Base-by-base conservation (phyloP, 2,329 filamentous ascomycete species). In the Knufia petricola region DNA sequence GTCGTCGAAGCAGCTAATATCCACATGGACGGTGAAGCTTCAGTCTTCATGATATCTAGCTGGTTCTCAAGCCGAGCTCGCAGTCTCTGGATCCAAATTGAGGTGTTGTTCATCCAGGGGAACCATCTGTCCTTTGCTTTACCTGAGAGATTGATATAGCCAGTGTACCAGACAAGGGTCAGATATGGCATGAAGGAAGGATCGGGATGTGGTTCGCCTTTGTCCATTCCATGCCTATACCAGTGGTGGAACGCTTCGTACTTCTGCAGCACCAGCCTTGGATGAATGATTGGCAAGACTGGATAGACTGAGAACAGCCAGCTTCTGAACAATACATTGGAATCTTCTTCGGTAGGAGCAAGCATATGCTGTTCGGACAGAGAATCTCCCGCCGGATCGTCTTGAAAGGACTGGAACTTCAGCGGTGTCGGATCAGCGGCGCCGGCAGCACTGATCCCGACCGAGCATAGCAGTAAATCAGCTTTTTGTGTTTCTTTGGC, bases 141-240 rank as follows among this genome's bases (percentile, higher is more conserved):
- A 3, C 66, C 59, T 0, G 69, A 71, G 2, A 71, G 59, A 1
- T 67, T 69, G 7, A 70, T 66, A 2, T 68, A 69, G 2, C 69
- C 70, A n/a, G 68, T 66, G 52, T 70, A 72, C 69, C 69, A 71
- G 26, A 73, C 69, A 6, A 69, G 68, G 52, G 69, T 68, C 3
- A 73, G 57, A 3, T 71, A 54, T 2, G 69, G 68, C 30, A 71
- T 65, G 36, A 71, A 69, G 1, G 66, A 66, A 1, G 66, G 63
- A 39, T 67, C 64, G 0, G 66, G 64, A 42, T 59, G 68, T 3
- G 63, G 48, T 30, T 65, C 60, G 13, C 63, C 63, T 1, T 64
- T 64, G 34, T 66, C 62, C 34, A 59, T 64, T 20, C 69, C 63
- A 50, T 46, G 31, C 19, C 38, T 26, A 20, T 70, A 70, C 69